These are phyloP conservation scores for Pyrenopolyporus hunteri DNA, from an alignment of 495 filamentous ascomycete species.

Conservation along the genomic window DNA sequence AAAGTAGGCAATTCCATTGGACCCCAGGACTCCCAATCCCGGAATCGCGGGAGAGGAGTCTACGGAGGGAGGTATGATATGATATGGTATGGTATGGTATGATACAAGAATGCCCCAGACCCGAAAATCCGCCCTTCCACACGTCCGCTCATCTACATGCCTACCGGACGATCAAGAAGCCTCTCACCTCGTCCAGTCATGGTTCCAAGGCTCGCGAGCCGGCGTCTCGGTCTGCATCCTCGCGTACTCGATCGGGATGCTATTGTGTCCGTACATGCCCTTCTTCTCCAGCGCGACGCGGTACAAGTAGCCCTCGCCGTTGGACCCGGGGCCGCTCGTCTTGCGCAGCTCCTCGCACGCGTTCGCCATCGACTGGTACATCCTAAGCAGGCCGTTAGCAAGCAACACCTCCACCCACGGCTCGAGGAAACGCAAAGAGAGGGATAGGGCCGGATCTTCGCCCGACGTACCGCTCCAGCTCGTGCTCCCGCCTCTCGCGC, in stretches of 20 bases:
- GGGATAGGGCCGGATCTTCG: too few species aligned
- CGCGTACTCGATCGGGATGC: slow-evolving; percentile 87
- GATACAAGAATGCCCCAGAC: background rate
- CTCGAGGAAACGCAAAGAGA: background rate
- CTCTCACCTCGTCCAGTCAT: slow-evolving; percentile 61
- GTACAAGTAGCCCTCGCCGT: slow-evolving; percentile 79
- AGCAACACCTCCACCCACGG: background rate
- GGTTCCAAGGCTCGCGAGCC: slow-evolving; percentile 75
- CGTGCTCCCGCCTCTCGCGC: slow-evolving; percentile 62
- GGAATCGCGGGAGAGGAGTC: background rate
- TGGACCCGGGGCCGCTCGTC: slow-evolving; percentile 61
- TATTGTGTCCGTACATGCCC: slow-evolving; percentile 66
- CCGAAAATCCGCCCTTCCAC: background rate
- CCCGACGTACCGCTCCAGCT: slow-evolving; percentile 61
- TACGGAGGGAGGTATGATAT: too few species aligned
- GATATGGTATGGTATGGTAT: too few species aligned
- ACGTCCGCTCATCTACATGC: too few species aligned
- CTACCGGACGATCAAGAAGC: background rate
- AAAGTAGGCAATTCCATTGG: slow-evolving; percentile 3
- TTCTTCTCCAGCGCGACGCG: slow-evolving; percentile 85
- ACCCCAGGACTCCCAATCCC: background rate
- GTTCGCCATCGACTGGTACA: slow-evolving; percentile 76
- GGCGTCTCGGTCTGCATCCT: slow-evolving; percentile 81
- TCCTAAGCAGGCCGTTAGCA: slow-evolving; percentile 28
- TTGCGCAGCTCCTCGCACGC: slow-evolving; percentile 84